Evolutionary conservation across 2,329 filamentous ascomycete species (phyloP).

Genomic region (Fusarium sp.): DNA sequence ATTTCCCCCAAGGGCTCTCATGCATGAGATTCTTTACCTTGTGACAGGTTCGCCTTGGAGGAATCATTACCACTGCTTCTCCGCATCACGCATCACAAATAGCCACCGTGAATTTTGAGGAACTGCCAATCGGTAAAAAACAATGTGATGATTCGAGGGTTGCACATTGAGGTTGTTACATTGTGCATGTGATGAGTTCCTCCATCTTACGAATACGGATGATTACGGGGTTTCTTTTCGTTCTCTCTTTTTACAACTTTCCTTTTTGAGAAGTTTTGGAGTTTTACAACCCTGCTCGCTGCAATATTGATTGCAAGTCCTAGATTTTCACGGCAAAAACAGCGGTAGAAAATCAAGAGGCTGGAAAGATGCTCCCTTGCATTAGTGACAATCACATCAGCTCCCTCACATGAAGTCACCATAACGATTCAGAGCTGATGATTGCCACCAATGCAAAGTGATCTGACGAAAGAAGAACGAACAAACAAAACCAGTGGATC

Average conservation of each 20-base stretch:
- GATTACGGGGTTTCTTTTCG: conserved; percentile 21
- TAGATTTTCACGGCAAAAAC: conserved; percentile 2
- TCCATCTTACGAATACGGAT: conserved; percentile 35
- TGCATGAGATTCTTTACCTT: conserved; percentile 39
- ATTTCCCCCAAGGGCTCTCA: conserved; percentile 36
- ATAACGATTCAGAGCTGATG: conserved; percentile 6
- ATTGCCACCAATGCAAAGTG: conserved; percentile 26
- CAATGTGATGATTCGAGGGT: conserved; percentile 14
- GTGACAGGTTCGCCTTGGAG: conserved; percentile 37
- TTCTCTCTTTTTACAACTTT: conserved; percentile 27
- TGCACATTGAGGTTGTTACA: conserved; percentile 1
- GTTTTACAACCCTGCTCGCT: conserved; percentile 23
- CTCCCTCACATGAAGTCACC: conserved; percentile 18
- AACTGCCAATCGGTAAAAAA: conserved; percentile 26
- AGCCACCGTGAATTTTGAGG: conserved; percentile 28
- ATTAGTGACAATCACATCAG: conserved; percentile 32
- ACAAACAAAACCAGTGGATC: conserved; percentile 35
- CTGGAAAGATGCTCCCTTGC: conserved; percentile 27
- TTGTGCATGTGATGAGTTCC: conserved; percentile 28
- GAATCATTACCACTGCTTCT: conserved; percentile 27
- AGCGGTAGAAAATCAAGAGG: conserved; percentile 7
- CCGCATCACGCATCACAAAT: conserved; percentile 30
- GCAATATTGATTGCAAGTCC: conserved; percentile 9
- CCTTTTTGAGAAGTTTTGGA: conserved; percentile 16
- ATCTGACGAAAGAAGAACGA: conserved; percentile 19